phyloP scores from a whole-genome alignment of 1,139 yeast species.

The Geotrichum klebahnii region DNA sequence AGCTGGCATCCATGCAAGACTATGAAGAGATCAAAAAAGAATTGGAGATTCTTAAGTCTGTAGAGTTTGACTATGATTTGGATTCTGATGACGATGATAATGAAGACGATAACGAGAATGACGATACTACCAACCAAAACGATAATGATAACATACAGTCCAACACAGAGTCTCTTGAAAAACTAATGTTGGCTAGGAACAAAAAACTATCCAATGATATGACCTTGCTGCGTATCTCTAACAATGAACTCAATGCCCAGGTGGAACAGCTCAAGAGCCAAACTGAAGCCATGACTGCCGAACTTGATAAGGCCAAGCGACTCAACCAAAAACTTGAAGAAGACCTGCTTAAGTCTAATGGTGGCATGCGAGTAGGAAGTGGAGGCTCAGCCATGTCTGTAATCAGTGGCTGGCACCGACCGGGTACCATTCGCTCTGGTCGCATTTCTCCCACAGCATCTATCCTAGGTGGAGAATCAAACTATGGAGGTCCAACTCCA shows the following conservation, averaged over 20 bases:
- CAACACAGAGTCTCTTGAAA: conserved; percentile 33
- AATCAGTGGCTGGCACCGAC: conserved; percentile 38
- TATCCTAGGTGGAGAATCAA: conserved; percentile 29
- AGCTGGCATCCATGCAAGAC: conserved; percentile 69
- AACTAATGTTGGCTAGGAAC: conserved; percentile 54
- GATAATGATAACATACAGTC: conserved; percentile 38
- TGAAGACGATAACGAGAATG: conserved; percentile 36
- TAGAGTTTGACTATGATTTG: conserved; percentile 49
- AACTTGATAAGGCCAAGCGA: conserved; percentile 41
- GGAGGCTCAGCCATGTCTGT: conserved; percentile 48
- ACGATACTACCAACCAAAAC: conserved; percentile 23
- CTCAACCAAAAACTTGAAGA: conserved; percentile 63
- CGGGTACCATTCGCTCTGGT: conserved; percentile 21
- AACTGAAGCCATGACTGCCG: conserved; percentile 43
- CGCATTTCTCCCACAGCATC: conserved; percentile 43
- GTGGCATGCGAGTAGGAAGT: neutral
- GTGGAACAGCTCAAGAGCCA: conserved; percentile 43
- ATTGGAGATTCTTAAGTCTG: conserved; percentile 62
- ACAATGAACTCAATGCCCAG: conserved; percentile 43
- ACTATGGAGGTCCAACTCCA: conserved; percentile 13
- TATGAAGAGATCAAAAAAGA: conserved; percentile 79
- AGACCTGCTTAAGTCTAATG: conserved; percentile 52
- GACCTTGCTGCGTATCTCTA: conserved; percentile 53
- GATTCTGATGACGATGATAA: conserved; percentile 36
- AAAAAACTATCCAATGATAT: conserved; percentile 59